Evolutionary conservation across 805 yeast genomes (phyloP).

Genomic region (Saccharomycopsis fibuligera): DNA sequence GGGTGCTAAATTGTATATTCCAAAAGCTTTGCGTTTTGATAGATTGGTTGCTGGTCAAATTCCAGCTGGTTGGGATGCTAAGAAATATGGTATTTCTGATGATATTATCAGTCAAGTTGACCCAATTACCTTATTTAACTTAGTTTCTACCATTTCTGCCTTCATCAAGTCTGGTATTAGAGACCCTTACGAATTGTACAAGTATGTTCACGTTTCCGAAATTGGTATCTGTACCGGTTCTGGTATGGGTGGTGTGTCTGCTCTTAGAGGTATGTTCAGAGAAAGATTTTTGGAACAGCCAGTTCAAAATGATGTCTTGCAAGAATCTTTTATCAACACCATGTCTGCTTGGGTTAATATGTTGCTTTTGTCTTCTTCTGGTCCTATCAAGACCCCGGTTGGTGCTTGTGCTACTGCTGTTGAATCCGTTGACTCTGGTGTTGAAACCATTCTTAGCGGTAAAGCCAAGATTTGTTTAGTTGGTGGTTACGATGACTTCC

Average conservation of each 20-base stretch:
- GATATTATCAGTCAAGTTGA: constrained; percentile 93
- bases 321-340: constrained; percentile 97
- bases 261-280: constrained; percentile 95
- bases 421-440: constrained; percentile 94
- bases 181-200: constrained; percentile 97
- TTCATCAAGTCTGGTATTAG: constrained; percentile 90
- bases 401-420: constrained; percentile 99
- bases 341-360: constrained; percentile 99
- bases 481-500: constrained; percentile 99
- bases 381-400: constrained; percentile 98
- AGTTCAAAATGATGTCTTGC: constrained; percentile 94
- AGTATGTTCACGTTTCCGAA: constrained; percentile 96
- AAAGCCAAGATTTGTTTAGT: constrained; percentile 94
- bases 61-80: constrained; percentile 98
- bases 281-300: constrained; percentile 90
- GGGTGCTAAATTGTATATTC: constrained; percentile 88
- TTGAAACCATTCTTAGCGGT: constrained; percentile 86
- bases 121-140: constrained; percentile 85
- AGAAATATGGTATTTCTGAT: constrained; percentile 88
- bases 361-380: constrained; percentile 93
- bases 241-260: constrained; percentile 99
- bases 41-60: constrained; percentile 51
- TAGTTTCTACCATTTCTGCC: constrained; percentile 94
- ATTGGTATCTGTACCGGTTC: constrained; percentile 99
- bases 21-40: constrained; percentile 45